A percentile compares a stretch with the other conserved stretches of the same genome.
phyloP scores from a whole-genome alignment of 1,284 basidiomycete genomes.

The Clitocybe nebularis region DNA sequence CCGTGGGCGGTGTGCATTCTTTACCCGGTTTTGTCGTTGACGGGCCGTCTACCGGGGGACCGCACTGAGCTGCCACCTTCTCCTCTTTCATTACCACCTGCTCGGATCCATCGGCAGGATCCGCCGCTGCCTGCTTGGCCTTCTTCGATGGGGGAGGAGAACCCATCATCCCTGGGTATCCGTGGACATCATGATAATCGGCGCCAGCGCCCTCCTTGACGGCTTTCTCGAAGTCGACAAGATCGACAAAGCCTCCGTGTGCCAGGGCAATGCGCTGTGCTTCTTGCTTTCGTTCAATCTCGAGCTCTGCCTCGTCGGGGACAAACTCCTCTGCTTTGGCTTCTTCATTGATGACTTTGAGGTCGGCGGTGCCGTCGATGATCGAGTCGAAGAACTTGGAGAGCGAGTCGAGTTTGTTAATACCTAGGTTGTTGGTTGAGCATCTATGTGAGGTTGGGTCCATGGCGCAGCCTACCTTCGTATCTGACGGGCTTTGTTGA shows the following conservation, averaged over 20 bases:
- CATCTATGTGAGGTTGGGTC: background rate
- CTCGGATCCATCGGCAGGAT: background rate
- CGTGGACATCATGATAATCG: constrained; percentile 41
- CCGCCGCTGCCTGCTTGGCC: constrained; percentile 7
- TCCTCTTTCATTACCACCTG: background rate
- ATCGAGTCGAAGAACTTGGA: constrained; percentile 67
- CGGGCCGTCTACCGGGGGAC: background rate
- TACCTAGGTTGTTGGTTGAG: constrained; percentile 34
- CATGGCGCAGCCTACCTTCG: constrained; percentile 42
- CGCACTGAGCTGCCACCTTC: background rate
- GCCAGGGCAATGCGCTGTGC: constrained; percentile 48
- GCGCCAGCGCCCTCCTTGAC: constrained; percentile 39
- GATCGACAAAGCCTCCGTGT: constrained; percentile 45
- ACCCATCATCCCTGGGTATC: constrained; percentile 43
- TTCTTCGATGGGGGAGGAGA: constrained; percentile 25
- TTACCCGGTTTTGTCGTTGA: background rate
- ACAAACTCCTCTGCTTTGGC: constrained; percentile 36
- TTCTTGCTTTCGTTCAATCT: constrained; percentile 48
- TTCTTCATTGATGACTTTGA: constrained; percentile 37
- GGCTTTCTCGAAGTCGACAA: constrained; percentile 52
- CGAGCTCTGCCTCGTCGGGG: constrained; percentile 38
- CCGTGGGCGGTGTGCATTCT: background rate
- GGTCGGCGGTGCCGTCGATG: constrained; percentile 59
- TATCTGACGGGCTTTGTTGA: constrained; percentile 52
- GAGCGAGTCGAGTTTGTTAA: constrained; percentile 61